Conservation (phyloP, 148 eudicot genomes). For the Vaccinium myrtillus region DNA sequence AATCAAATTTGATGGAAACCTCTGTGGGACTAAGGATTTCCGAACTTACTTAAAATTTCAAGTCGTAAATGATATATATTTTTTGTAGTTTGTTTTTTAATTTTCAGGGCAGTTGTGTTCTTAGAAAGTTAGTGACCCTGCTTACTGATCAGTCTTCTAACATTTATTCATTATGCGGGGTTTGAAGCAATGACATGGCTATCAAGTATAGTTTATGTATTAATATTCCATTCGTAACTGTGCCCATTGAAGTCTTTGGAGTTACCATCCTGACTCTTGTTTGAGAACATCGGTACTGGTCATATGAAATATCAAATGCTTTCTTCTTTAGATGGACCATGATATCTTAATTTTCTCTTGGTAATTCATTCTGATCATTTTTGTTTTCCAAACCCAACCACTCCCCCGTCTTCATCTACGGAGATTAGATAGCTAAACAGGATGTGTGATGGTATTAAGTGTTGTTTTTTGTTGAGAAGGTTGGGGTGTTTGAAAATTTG, state of each 20-base stretch:
- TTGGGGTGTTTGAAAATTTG: too few relatives aligned
- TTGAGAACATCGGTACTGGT: background rate
- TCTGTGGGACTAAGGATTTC: slow-evolving; percentile 2
- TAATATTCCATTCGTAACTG: slow-evolving; percentile 2
- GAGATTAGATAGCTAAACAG: background rate
- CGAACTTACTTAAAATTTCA: background rate
- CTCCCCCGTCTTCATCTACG: background rate
- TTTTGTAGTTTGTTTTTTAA: background rate
- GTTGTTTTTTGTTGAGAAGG: background rate
- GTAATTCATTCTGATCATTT: background rate
- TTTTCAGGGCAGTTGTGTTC: background rate
- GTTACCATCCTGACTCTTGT: background rate
- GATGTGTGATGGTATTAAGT: background rate
- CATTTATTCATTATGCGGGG: background rate
- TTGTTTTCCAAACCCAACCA: background rate
- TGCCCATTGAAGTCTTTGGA: background rate
- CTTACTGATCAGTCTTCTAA: background rate
- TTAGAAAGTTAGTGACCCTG: background rate
- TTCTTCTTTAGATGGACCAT: background rate
- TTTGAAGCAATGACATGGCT: background rate
- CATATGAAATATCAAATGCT: background rate
- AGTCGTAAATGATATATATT: background rate
- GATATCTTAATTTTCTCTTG: background rate
- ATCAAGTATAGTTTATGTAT: background rate
- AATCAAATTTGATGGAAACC: slow-evolving; percentile 1